A percentile compares a stretch with the other conserved stretches of the same genome.
phyloP scores from a whole-genome alignment of 192 early-diverging fungal species.

The Gorgonomyces haynaldii region DNA sequence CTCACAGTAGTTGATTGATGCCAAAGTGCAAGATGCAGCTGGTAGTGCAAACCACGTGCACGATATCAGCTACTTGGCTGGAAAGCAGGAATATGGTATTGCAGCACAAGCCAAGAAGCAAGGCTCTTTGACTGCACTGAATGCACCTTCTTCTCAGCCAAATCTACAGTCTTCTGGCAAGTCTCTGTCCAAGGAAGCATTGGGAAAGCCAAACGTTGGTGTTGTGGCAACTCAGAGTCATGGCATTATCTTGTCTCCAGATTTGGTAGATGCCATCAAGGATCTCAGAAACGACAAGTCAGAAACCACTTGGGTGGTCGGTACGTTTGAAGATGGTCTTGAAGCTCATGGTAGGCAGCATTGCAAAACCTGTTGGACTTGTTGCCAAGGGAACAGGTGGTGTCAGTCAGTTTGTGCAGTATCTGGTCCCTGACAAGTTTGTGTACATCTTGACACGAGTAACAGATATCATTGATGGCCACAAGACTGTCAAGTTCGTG shows the following conservation, averaged over 20 bases:
- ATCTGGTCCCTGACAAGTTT: conserved; percentile 15
- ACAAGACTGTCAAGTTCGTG: conserved; percentile 29
- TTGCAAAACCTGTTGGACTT: conserved; percentile 17
- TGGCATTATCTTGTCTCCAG: conserved; percentile 12
- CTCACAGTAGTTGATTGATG: conserved; percentile 17
- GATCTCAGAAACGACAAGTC: conserved; percentile 25
- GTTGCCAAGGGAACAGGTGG: conserved; percentile 16
- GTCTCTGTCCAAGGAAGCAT: background rate
- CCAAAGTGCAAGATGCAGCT: conserved; percentile 5
- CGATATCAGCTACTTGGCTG: conserved; percentile 6
- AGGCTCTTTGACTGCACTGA: too few species aligned
- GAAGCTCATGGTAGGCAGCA: too few species aligned
- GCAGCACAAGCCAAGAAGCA: too few species aligned
- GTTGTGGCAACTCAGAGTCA: conserved; percentile 8
- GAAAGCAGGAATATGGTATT: conserved; percentile 11
- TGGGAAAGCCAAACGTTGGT: conserved; percentile 1
- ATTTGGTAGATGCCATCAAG: conserved; percentile 20
- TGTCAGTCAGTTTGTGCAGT: conserved; percentile 16
- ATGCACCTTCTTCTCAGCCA: background rate
- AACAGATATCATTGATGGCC: conserved; percentile 20
- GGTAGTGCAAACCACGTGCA: conserved; percentile 8
- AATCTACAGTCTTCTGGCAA: conserved; percentile 2
- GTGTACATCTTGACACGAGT: conserved; percentile 24
- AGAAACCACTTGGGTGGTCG: conserved; percentile 21
- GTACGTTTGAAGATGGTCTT: conserved; percentile 24